Percentiles rank a stretch among this genome's conserved stretches.
phyloP scores from a whole-genome alignment of 148 eudicot species.

The Linanthus parryae region DNA sequence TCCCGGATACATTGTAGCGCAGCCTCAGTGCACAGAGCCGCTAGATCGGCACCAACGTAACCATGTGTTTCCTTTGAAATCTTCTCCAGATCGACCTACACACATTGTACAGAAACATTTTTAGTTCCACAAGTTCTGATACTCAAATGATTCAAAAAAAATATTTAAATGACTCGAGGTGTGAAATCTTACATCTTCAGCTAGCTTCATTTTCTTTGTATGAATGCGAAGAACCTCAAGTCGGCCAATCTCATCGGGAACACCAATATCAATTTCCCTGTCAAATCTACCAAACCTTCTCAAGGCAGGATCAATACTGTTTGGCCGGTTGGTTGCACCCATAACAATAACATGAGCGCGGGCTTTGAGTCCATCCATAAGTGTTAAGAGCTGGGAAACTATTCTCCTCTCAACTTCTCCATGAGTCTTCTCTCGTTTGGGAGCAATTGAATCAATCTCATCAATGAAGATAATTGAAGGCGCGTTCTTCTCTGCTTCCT shows the following conservation, averaged over 20 bases:
- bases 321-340: constrained; percentile 86
- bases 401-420: constrained; percentile 92
- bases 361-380: constrained; percentile 86
- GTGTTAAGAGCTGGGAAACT: constrained; percentile 80
- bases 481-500: constrained; percentile 53
- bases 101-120: neutral
- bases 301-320: constrained; percentile 81
- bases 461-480: constrained; percentile 31
- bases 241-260: constrained; percentile 79
- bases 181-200: constrained; percentile 87
- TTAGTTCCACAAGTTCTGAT: neutral
- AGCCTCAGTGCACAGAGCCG: constrained; percentile 73
- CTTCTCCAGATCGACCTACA: constrained; percentile 68
- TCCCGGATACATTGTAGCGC: constrained; percentile 86
- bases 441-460: constrained; percentile 87
- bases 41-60: neutral
- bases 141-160: too few relatives aligned
- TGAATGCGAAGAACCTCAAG: constrained; percentile 84
- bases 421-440: constrained; percentile 77
- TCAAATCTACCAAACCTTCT: constrained; percentile 87
- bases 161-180: too few relatives aligned
- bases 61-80: constrained; percentile 55
- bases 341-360: constrained; percentile 85
- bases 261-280: constrained; percentile 84
- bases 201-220: constrained; percentile 84